Evolutionary conservation across 169 alveolate species (phyloP).

Genomic region (Babesia ovis): DNA sequence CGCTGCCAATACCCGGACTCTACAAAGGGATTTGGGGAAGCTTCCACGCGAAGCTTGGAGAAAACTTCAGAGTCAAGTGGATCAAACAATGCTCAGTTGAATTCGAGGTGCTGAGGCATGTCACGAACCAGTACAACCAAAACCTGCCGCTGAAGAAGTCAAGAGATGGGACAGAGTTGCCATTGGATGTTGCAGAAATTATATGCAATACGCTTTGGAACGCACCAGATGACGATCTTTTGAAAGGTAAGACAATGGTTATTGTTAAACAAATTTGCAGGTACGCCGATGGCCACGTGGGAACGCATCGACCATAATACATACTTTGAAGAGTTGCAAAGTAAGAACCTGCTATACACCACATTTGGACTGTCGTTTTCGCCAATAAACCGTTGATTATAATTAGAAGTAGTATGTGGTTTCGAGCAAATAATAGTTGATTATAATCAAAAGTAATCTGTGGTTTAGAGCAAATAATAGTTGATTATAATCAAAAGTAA

Average conservation of each 20-base stretch:
- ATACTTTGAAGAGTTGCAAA: conserved; percentile 38
- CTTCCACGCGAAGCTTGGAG: conserved; percentile 69
- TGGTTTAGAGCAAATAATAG: too few species aligned
- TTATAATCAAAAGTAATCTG: too few species aligned
- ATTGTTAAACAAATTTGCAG: background rate
- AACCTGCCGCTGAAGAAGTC: conserved; percentile 79
- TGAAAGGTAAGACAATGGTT: conserved; percentile 19
- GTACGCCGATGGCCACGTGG: conserved; percentile 44
- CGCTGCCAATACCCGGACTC: conserved; percentile 67
- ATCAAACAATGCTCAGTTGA: conserved; percentile 76
- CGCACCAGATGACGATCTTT: conserved; percentile 42
- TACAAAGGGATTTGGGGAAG: conserved; percentile 81
- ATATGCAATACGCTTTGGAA: conserved; percentile 66
- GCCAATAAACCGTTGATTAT: conserved; percentile 13
- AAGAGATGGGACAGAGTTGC: conserved; percentile 83
- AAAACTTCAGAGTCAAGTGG: conserved; percentile 85
- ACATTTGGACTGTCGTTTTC: conserved; percentile 27
- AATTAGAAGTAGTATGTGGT: too few species aligned
- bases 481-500: too few species aligned
- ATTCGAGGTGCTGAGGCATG: conserved; percentile 72
- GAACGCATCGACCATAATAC: conserved; percentile 40
- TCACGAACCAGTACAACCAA: conserved; percentile 78
- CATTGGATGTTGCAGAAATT: conserved; percentile 69
- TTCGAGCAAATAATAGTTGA: too few species aligned
- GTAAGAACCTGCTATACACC: conserved; percentile 27